Percentiles rank a stretch among this genome's conserved stretches.
Evolutionary conservation across 169 alveolate species (phyloP).

Genomic region (Plasmodium coatneyi): DNA sequence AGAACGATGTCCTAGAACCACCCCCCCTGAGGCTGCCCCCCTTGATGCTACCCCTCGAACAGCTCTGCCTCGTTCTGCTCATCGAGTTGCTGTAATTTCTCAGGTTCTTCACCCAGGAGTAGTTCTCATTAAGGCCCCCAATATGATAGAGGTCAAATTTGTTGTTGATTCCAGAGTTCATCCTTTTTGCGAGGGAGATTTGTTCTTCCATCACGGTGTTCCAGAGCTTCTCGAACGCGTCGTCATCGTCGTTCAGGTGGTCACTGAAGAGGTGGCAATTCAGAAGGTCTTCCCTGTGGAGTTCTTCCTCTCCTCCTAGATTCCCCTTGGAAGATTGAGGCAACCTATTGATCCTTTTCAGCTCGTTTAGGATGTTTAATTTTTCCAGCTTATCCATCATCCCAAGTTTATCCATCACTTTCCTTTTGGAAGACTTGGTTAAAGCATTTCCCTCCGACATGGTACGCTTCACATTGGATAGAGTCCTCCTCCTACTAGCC

Average conservation of each 20-base stretch:
- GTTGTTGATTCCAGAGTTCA: not conserved
- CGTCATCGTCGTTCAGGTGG: not conserved
- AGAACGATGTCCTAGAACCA: not conserved
- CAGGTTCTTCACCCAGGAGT: conserved; percentile 39
- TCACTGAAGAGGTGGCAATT: not conserved
- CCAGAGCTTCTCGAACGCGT: not conserved
- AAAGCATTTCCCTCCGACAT: not conserved
- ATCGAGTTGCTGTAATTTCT: conserved; percentile 26
- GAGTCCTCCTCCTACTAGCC: not conserved
- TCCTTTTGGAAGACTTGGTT: not conserved
- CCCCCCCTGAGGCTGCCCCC: not conserved
- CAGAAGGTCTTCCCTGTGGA: not conserved
- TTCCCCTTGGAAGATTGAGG: not conserved
- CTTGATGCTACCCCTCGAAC: not conserved
- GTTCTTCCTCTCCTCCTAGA: not conserved
- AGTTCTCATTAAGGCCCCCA: conserved; percentile 14
- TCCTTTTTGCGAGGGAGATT: not conserved
- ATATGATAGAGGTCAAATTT: conserved; percentile 21
- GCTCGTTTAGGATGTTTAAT: not conserved
- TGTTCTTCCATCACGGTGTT: not conserved
- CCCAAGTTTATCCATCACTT: not conserved
- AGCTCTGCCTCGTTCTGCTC: not conserved
- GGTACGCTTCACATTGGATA: not conserved
- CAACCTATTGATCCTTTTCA: not conserved
- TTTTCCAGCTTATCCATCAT: not conserved